Evolutionary conservation across 306 rosid genomes (phyloP).

Genomic region (Medicago truncatula): MtrunA17r5.0-ANR NC_053042.1:37797001-37797500

Average conservation of each 20-base stretch:
- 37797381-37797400: background rate
- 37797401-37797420: constrained; percentile 62
- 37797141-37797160: constrained; percentile 79
- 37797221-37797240: constrained; percentile 47
- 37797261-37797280: constrained; percentile 61
- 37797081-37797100: constrained; percentile 60
- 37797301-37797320: background rate
- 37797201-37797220: constrained; percentile 47
- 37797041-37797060: no score
- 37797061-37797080: background rate
- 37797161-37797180: constrained; percentile 39
- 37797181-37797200: constrained; percentile 63
- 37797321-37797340: background rate
- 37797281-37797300: background rate
- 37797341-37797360: background rate
- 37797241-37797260: constrained; percentile 58
- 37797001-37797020: no score
- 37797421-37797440: constrained; percentile 96
- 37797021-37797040: no score
- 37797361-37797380: constrained; percentile 3
- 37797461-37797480: constrained; percentile 66
- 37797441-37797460: constrained; percentile 77
- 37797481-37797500: constrained; percentile 75
- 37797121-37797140: constrained; percentile 85
- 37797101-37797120: constrained; percentile 67